Conservation (phyloP, 2,329 filamentous ascomycete species). For the Thelonectria blattea region DNA sequence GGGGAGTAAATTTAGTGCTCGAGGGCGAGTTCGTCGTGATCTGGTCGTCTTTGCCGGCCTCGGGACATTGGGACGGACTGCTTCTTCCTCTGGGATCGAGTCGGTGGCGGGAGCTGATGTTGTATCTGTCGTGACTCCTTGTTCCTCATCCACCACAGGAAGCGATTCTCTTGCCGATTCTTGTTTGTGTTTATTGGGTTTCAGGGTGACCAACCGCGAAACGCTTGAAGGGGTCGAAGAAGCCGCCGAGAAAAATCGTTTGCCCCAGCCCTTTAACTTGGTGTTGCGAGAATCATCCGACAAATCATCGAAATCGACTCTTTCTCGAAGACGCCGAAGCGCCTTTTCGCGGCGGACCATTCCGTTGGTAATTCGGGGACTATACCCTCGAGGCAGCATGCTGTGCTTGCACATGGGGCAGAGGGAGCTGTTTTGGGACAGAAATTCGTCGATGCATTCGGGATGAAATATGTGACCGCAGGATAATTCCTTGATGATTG, state of each 20-base stretch:
- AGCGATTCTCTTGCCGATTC: constrained; percentile 14
- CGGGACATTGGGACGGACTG: constrained; percentile 23
- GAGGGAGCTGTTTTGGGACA: constrained; percentile 78
- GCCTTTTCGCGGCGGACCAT: constrained; percentile 86
- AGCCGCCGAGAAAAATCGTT: constrained; percentile 42
- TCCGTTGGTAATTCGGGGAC: constrained; percentile 76
- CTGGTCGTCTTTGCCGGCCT: constrained; percentile 27
- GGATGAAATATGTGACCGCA: constrained; percentile 95
- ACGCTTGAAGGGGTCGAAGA: constrained; percentile 22
- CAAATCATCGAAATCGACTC: constrained; percentile 51
- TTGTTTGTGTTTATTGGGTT: constrained; percentile 25
- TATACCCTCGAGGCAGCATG: constrained; percentile 73
- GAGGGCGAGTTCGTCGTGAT: constrained; percentile 40
- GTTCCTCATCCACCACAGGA: constrained; percentile 14
- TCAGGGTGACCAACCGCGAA: constrained; percentile 39
- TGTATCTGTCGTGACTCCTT: constrained; percentile 1
- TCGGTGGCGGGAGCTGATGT: constrained; percentile 11
- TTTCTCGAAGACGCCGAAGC: constrained; percentile 65
- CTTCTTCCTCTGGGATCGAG: constrained; percentile 21
- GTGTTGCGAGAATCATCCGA: constrained; percentile 42
- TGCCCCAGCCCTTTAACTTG: constrained; percentile 46
- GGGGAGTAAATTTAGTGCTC: constrained; percentile 43
- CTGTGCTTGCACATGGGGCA: constrained; percentile 91
- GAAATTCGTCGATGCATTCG: constrained; percentile 86
- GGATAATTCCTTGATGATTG: constrained; percentile 81